phyloP scores from a whole-genome alignment of 345 rosid species.

The Kandelia obovata region DNA sequence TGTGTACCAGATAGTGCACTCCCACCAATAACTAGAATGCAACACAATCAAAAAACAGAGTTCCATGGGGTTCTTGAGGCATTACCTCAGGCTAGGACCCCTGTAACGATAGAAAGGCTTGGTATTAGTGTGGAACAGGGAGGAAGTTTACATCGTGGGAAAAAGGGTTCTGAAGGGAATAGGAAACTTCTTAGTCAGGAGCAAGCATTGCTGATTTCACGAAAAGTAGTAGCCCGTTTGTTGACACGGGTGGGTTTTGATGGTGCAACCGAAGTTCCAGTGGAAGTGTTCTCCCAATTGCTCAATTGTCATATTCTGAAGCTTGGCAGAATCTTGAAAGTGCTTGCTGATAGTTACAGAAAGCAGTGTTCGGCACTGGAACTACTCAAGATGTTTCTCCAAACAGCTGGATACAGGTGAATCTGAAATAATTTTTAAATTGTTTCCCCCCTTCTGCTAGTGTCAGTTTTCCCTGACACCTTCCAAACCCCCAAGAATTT shows the following conservation, averaged over 20 bases:
- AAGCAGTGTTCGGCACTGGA: conserved; percentile 80
- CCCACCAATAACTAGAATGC: conserved; percentile 35
- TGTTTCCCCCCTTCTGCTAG: not conserved
- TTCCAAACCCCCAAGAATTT: not conserved
- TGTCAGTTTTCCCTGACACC: too few relatives aligned
- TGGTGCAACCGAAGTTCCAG: conserved; percentile 69
- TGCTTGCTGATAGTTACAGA: conserved; percentile 79
- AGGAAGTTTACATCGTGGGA: conserved; percentile 54
- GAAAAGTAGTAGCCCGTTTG: conserved; percentile 62
- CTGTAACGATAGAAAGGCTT: conserved; percentile 81
- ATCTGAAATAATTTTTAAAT: conserved; percentile 6
- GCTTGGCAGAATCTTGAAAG: conserved; percentile 62
- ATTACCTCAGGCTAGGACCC: conserved; percentile 65
- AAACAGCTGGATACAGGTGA: conserved; percentile 61
- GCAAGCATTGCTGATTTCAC: conserved; percentile 62
- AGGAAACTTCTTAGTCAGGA: conserved; percentile 57
- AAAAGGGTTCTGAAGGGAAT: conserved; percentile 42
- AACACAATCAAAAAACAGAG: conserved; percentile 46
- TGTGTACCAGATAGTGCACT: conserved; percentile 82
- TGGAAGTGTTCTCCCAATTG: conserved; percentile 77
- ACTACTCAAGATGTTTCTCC: conserved; percentile 86
- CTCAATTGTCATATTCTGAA: conserved; percentile 63
- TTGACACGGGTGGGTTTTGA: conserved; percentile 64
- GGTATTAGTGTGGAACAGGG: conserved; percentile 77
- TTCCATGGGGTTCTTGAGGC: conserved; percentile 67